Base-by-base conservation (phyloP, 2,329 filamentous ascomycete species). In the Talaromyces sp. region DNA sequence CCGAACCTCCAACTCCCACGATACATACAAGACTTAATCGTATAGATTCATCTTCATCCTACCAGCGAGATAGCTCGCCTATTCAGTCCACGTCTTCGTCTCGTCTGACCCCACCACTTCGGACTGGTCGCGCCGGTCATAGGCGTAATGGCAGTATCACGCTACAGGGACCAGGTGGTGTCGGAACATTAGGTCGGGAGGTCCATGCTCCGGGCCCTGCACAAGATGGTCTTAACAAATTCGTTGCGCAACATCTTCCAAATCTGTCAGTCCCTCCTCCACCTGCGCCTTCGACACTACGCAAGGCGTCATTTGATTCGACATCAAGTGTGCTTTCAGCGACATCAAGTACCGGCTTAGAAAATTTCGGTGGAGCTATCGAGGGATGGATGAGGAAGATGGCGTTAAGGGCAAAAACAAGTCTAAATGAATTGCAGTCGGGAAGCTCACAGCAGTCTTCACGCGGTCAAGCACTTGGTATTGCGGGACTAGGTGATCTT, bases 361-460 rank as follows among this genome's bases (percentile, higher is more conserved):
- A 97, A 72, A 91, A 93, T 68, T 89, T 96, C 10, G 93, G 93
- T 1, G 90, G 92, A 6, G 90, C 90, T 2, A 89, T 98, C 35
- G 95, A 98, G 78, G 90, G 89, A 1, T 99, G 95, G 93, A 83
- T 98, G 66, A 85, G 93, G 67, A 92, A 92, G 68, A 88, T 96
- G 43, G 92, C 92, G 0, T 77, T 72, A 10, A 77, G 76, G 57
- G 79, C 79, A 3, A 80, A 79, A 60, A 70, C 74, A 9, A 74
- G 77, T 11, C 68, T 80, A 61, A 75, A 71, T 60, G 78, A 80
- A 27, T 68, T 81, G 19, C 78, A 80, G 63, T 74, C 78, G 66
- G 59, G 31, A 27, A 68, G 70, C 17, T 63, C 71, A n/a, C 69
- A 71, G 7, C 67, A 61, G 31, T 70, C 71, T 52, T 69, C 70